Percentiles rank a stretch among this genome's conserved stretches.
These are phyloP conservation scores for Cystoderma amianthinum DNA, from an alignment of 768 basidiomycete species.

Conservation along the genomic window DNA sequence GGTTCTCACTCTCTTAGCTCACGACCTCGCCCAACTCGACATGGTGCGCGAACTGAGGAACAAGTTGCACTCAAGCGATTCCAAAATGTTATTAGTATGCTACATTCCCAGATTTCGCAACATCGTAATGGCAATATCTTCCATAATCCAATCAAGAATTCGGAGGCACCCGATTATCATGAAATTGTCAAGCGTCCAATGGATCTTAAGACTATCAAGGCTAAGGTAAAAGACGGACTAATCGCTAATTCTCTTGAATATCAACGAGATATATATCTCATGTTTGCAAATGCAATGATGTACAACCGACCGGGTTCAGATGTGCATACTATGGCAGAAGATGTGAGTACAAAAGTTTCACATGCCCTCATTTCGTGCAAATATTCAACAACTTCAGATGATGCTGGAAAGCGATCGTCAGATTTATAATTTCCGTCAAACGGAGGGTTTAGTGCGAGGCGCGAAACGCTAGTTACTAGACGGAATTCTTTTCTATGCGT, in stretches of 20 bases:
- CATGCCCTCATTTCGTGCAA: not conserved
- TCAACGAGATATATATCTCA: constrained; percentile 83
- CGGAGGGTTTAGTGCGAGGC: constrained; percentile 60
- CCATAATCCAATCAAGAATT: constrained; percentile 81
- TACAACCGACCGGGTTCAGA: constrained; percentile 86
- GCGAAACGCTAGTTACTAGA: constrained; percentile 6
- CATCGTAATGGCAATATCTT: constrained; percentile 89
- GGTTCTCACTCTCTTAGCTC: constrained; percentile 22
- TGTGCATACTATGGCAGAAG: constrained; percentile 86
- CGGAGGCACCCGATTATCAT: constrained; percentile 87
- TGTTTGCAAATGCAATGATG: constrained; percentile 98
- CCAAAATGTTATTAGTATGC: constrained; percentile 73
- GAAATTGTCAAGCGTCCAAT: constrained; percentile 93
- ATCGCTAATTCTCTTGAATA: constrained; percentile 83
- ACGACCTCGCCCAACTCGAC: constrained; percentile 22
- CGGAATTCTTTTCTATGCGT: not conserved
- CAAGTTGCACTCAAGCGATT: constrained; percentile 63
- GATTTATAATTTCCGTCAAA: constrained; percentile 67
- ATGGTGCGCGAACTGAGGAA: constrained; percentile 35
- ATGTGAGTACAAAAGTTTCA: constrained; percentile 45
- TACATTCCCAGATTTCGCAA: constrained; percentile 76
- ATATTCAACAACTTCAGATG: constrained; percentile 41
- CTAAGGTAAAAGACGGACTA: constrained; percentile 74
- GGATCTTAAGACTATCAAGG: constrained; percentile 91
- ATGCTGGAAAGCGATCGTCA: constrained; percentile 66